Evolutionary conservation across 768 basidiomycete genomes (phyloP).

Genomic region (Termitomyces sp.): DNA sequence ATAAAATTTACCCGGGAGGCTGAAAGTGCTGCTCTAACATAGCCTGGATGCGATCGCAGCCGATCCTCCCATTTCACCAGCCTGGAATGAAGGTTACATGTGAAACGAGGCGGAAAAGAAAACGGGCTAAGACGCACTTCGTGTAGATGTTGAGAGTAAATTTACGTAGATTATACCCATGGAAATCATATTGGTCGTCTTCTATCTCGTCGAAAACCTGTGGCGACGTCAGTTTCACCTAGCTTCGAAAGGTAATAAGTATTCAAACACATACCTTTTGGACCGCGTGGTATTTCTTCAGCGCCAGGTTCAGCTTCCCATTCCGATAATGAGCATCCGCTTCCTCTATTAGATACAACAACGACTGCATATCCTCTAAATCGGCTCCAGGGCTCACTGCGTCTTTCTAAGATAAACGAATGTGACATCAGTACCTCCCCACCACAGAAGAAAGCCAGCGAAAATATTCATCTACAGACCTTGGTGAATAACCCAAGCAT

Average conservation of each 20-base stretch:
- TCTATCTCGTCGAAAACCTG: slow-evolving; percentile 84
- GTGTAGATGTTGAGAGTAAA: slow-evolving; percentile 84
- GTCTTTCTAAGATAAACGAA: slow-evolving; percentile 66
- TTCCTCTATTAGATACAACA: slow-evolving; percentile 82
- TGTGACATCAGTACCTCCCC: not conserved
- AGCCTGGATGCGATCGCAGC: slow-evolving; percentile 73
- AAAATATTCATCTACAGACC: slow-evolving; percentile 35
- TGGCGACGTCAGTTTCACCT: not conserved
- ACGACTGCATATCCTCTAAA: slow-evolving; percentile 93
- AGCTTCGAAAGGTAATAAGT: not conserved
- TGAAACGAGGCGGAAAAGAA: not conserved
- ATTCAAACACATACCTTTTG: slow-evolving; percentile 51
- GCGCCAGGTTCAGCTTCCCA: slow-evolving; percentile 69
- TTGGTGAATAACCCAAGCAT: slow-evolving; percentile 90
- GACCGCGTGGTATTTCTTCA: slow-evolving; percentile 81
- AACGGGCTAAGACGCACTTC: slow-evolving; percentile 48
- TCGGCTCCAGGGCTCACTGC: slow-evolving; percentile 69
- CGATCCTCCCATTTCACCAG: slow-evolving; percentile 80
- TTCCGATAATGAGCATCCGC: slow-evolving; percentile 65
- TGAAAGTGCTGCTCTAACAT: slow-evolving; percentile 66
- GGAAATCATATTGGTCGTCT: slow-evolving; percentile 98
- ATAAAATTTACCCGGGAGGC: slow-evolving; percentile 56
- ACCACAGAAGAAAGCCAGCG: not conserved
- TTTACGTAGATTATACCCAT: slow-evolving; percentile 88
- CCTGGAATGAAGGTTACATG: slow-evolving; percentile 30